Evolutionary conservation across 2,329 filamentous ascomycete species (phyloP).

Genomic region (Stemphylium lycopersici): DNA sequence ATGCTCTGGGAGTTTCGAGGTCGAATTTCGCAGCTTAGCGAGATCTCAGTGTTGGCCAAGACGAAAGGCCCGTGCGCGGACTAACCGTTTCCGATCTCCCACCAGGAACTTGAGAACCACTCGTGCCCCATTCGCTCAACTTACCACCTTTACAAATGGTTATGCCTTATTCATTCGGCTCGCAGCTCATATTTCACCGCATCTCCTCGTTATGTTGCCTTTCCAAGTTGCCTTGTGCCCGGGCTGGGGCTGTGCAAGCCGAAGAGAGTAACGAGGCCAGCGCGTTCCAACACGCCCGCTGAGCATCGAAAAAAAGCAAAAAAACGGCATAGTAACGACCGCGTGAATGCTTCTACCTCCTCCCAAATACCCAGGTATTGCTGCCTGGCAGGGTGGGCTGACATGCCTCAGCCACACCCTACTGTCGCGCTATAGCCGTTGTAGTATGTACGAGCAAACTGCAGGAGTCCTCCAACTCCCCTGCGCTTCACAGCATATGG

Average conservation of each 20-base stretch:
- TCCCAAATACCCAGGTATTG: neutral
- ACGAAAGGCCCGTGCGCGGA: neutral
- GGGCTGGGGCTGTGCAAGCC: slow-evolving; percentile 16
- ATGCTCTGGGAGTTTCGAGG: slow-evolving; percentile 27
- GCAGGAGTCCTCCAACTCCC: neutral
- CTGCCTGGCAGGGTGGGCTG: slow-evolving; percentile 12
- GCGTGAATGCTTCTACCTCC: neutral
- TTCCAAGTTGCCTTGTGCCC: slow-evolving; percentile 6
- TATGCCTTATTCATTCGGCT: neutral
- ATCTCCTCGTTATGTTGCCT: neutral
- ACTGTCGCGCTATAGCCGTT: slow-evolving; percentile 2
- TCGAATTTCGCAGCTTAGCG: slow-evolving; percentile 6
- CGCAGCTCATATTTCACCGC: neutral
- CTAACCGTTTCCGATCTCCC: slow-evolving; percentile 2
- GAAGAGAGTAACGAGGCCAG: neutral
- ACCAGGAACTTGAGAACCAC: neutral
- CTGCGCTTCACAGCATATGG: neutral
- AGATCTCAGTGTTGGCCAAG: slow-evolving; percentile 10
- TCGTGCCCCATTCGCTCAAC: neutral
- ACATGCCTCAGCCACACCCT: slow-evolving; percentile 8
- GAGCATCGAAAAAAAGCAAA: neutral
- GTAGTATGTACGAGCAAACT: neutral
- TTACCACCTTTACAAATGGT: neutral
- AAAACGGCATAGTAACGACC: neutral
- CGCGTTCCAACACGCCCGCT: neutral